Base-by-base conservation (phyloP, 306 rosid species). In the Rubus idaeus region DNA sequence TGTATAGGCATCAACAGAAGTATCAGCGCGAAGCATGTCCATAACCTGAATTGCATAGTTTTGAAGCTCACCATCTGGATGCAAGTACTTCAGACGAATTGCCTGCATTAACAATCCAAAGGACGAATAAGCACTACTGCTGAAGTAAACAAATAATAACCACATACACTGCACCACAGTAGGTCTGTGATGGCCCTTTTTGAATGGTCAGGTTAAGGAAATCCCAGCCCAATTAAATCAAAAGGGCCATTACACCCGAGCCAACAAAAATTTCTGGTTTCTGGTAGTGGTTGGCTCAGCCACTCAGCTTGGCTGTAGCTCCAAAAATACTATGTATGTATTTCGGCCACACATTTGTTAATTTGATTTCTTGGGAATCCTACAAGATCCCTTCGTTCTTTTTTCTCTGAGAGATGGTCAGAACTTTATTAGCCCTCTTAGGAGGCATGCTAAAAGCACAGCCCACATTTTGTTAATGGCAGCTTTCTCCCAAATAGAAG, bases 21-120 rank as follows among this genome's bases (percentile, higher is more conserved):
- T 75, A 87, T 95, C 97, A 71, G 87, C 84, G 45, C 80, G 77
- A 77, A 95, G 97, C 91, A 92, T 85, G 74, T 92, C 97, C 86
- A 95, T 84, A 73, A 92, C 91, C 84, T 88, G 96, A 83, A 88
- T 57, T 18, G 89, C 92, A 63, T 78, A 92, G 86, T 82, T 85
- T 86, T 86, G 97, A 44, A 95, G 97, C 87, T 91, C 97, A 73
- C 87, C 86, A 68, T 95, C 99, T 46, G 99, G 97, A 82, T 84
- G 97, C 79, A 82, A 79, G 85, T 95, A 95, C 76, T 89, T 90
- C 40, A 87, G 83, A 64, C 88, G 99, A 81, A 95, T 88, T 52
- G 91, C 92, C 99, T 95, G 91, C 83, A 89, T 79, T 71, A 81
- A 73, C 47, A 77, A 82, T 74, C 64, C 62, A 57, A 70, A 45